phyloP scores from a whole-genome alignment of 2,329 filamentous ascomycete genomes.

The Clarireedia hainanense region DNA sequence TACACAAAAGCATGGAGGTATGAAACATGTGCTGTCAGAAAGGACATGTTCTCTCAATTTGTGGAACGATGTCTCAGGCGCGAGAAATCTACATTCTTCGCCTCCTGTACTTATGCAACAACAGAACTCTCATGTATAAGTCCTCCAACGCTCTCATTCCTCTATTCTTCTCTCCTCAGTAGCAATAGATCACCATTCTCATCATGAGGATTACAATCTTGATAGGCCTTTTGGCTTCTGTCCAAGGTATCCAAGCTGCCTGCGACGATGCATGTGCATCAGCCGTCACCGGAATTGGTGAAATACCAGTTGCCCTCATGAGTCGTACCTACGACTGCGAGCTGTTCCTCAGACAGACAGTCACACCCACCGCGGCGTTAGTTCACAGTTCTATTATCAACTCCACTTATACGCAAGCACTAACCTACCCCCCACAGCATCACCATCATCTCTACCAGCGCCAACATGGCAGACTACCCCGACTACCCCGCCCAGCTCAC shows the following conservation, averaged over 20 bases:
- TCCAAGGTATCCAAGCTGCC: neutral
- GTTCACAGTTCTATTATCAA: neutral
- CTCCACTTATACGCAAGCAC: no score
- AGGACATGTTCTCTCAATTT: no score
- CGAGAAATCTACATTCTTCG: constrained; percentile 4
- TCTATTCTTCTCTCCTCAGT: neutral
- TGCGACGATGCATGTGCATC: constrained; percentile 4
- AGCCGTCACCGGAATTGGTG: constrained; percentile 3
- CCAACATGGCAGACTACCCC: neutral
- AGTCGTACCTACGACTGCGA: constrained; percentile 7
- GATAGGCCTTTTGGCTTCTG: constrained; percentile 2
- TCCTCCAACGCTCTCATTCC: neutral
- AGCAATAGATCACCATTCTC: neutral
- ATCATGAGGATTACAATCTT: constrained; percentile 6
- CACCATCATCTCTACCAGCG: neutral
- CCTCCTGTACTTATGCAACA: neutral
- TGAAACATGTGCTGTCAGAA: no score
- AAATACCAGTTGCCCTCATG: constrained; percentile 1
- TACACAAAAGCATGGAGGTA: no score
- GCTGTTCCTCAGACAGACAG: neutral
- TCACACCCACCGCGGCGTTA: constrained; percentile 6
- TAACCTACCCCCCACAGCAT: neutral
- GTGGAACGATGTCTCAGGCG: neutral
- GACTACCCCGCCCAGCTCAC: neutral
- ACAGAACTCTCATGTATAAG: constrained; percentile 2